These are phyloP conservation scores for Raffaelea ambrosiae DNA, from an alignment of 2,329 filamentous ascomycete species.

Conservation along the genomic window DNA sequence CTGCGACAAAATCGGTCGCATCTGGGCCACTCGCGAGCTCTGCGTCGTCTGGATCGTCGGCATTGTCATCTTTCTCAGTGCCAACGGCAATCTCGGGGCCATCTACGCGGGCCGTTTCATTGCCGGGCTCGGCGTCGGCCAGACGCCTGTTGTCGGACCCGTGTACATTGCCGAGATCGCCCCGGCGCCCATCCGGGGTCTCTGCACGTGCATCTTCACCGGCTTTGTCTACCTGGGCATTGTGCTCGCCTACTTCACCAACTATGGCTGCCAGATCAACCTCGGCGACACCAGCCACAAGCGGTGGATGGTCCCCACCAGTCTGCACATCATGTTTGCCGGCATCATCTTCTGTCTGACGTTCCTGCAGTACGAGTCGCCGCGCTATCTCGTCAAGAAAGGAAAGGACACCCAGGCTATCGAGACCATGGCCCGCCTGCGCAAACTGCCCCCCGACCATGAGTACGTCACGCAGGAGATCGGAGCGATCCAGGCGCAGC, in stretches of 20 bases:
- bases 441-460: conserved; percentile 26
- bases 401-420: conserved; percentile 37
- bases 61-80: conserved; percentile 22
- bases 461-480: conserved; percentile 33
- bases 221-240: conserved; percentile 20
- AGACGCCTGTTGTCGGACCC: conserved; percentile 42
- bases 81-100: conserved; percentile 40
- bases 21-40: conserved; percentile 52
- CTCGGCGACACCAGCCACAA: neutral
- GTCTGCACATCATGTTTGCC: conserved; percentile 32
- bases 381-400: conserved; percentile 43
- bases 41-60: conserved; percentile 41
- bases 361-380: conserved; percentile 41
- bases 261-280: conserved; percentile 41
- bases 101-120: conserved; percentile 44
- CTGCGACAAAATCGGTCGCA: conserved; percentile 53
- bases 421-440: conserved; percentile 35
- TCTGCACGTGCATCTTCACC: conserved; percentile 47
- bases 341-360: conserved; percentile 38
- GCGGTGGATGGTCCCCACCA: conserved; percentile 1
- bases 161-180: conserved; percentile 47
- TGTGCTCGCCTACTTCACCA: conserved; percentile 44
- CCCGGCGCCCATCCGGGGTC: conserved; percentile 36
- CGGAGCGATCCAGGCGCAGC: conserved; percentile 26
- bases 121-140: conserved; percentile 42